Evolutionary conservation across 1,284 basidiomycete genomes (phyloP), one percentile per base, ranked within the genome.

Genomic region (Apiotrichum brassicae): DNA sequence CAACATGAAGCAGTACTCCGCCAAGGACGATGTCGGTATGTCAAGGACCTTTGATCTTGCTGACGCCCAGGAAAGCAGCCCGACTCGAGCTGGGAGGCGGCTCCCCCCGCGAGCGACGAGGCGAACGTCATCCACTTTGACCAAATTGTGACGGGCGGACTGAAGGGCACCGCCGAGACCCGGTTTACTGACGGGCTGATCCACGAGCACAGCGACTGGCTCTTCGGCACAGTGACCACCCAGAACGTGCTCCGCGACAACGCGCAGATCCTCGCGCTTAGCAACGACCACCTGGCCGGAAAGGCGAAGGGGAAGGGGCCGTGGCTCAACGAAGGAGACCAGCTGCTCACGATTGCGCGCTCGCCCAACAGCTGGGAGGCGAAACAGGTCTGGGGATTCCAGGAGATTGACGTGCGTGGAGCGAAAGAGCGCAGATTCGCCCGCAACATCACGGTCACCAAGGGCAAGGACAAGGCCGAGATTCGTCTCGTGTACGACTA

Each of bases 371-470:
- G 48, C 28, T 51, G 49, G 49, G 14, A 26, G 34, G 44, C 39
- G 1, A 37, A 37, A 6, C 49, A 51, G 44, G 35, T 46, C 39
- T 51, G 49, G 49, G 49, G 49, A 7, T 51, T 51, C 40, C 39
- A 46, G 44, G 32, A 16, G 6, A 19, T 51, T 11, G 44, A 36
- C 8, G 43, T 45, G 33, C 7, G 26, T n/a, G 47, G 47, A 20
- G 20, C 16, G 20, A 4, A 12, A 2, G 44, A 51, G 49, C 38
- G 49, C 32, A 38, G 39, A 16, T 42, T 42, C 11, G 39, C 26
- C 33, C 49, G 49, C 24, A 46, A 46, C 49, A 24, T 51, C n/a
- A 20, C 30, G 26, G 44, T 39, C n/a, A 41, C 18, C 35, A 44
- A 33, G 13, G 33, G 22, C 32, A 46, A 46, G 44, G 44, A 46